Evolutionary conservation across 1,284 basidiomycete genomes (phyloP).

Genomic region (Apiotrichum domesticum): DNA sequence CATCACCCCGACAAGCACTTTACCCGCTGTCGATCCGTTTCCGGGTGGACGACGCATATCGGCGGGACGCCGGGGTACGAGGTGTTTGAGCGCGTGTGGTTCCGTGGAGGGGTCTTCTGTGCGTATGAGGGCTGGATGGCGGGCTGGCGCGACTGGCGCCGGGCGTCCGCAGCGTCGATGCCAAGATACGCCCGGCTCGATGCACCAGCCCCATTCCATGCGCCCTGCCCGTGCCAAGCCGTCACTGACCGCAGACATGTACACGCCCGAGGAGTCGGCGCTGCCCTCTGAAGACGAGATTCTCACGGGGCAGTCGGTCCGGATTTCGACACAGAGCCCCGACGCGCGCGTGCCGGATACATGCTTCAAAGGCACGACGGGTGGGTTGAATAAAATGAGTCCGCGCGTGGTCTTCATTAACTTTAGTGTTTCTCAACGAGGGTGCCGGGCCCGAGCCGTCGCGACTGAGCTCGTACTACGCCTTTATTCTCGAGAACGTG

Average conservation of each 20-base stretch:
- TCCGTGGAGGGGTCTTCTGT: constrained; percentile 18
- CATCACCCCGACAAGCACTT: too few species aligned
- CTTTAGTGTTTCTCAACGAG: constrained; percentile 24
- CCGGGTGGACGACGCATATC: neutral
- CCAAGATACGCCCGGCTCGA: too few species aligned
- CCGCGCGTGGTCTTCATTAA: neutral
- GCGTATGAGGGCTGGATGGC: constrained; percentile 1
- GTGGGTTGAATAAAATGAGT: neutral
- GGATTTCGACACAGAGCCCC: neutral
- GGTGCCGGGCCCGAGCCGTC: constrained; percentile 12
- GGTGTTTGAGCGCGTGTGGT: constrained; percentile 23
- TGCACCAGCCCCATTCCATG: too few species aligned
- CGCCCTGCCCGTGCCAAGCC: neutral
- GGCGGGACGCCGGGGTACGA: constrained; percentile 23
- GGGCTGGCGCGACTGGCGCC: too few species aligned
- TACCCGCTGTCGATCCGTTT: too few species aligned
- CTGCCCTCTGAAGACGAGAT: constrained; percentile 13
- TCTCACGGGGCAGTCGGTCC: constrained; percentile 7
- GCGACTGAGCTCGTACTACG: constrained; percentile 23
- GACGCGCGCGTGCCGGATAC: neutral
- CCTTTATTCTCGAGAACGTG: constrained; percentile 21
- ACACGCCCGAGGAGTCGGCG: neutral
- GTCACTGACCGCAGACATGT: constrained; percentile 6
- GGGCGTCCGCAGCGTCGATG: too few species aligned
- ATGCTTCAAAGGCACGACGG: neutral